A percentile compares a stretch with the other conserved stretches of the same genome.
Conservation (phyloP, 352 stramenopile genomes). For the Phytophthora parvispora region DNA sequence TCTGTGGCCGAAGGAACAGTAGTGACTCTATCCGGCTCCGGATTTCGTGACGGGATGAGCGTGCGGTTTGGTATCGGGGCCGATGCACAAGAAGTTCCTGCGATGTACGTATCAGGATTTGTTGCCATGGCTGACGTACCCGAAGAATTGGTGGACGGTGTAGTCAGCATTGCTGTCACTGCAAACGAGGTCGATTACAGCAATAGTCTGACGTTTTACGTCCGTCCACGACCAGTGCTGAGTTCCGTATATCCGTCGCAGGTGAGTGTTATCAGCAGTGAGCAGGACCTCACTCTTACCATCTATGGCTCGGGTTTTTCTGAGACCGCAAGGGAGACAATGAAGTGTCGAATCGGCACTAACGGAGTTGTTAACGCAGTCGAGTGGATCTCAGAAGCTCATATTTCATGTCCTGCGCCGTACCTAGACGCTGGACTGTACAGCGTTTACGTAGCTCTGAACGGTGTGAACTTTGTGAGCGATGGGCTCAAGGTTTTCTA, state of each 20-base stretch:
- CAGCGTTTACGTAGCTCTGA: slow-evolving; percentile 53
- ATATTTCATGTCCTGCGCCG: slow-evolving; percentile 42
- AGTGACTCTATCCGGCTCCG: slow-evolving; percentile 33
- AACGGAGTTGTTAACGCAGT: neutral
- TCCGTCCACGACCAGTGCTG: slow-evolving; percentile 24
- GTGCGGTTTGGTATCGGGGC: slow-evolving; percentile 32
- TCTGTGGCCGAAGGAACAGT: slow-evolving; percentile 32
- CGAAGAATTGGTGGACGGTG: slow-evolving; percentile 9
- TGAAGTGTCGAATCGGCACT: slow-evolving; percentile 45
- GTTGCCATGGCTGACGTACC: slow-evolving; percentile 28
- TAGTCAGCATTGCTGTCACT: slow-evolving; percentile 39
- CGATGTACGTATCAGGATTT: slow-evolving; percentile 29
- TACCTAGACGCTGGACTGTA: slow-evolving; percentile 51
- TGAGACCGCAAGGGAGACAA: slow-evolving; percentile 26
- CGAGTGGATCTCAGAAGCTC: slow-evolving; percentile 40
- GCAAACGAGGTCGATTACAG: slow-evolving; percentile 45
- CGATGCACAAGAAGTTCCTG: slow-evolving; percentile 8
- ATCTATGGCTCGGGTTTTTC: slow-evolving; percentile 43
- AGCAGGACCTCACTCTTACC: slow-evolving; percentile 9
- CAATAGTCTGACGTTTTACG: slow-evolving; percentile 43
- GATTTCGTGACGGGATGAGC: slow-evolving; percentile 30
- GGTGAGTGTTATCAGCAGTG: slow-evolving; percentile 2
- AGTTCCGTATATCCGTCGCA: slow-evolving; percentile 38
- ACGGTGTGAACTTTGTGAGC: slow-evolving; percentile 54
- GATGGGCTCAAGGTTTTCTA: slow-evolving; percentile 53